Evolutionary conservation across 345 rosid genomes (phyloP).

Genomic region (Salix udensis): DNA sequence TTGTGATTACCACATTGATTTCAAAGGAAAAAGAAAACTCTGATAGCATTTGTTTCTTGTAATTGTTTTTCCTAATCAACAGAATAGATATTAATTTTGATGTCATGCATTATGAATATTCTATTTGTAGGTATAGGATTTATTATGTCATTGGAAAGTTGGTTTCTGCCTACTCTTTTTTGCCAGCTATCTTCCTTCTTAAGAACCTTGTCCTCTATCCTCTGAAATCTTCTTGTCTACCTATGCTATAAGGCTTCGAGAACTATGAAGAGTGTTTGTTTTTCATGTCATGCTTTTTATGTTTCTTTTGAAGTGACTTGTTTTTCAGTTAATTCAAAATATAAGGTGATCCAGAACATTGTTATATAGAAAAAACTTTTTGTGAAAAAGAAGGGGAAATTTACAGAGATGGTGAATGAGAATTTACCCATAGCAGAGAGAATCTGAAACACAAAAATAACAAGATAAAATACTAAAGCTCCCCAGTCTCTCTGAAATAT

Average conservation of each 20-base stretch:
- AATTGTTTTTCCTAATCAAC: background rate
- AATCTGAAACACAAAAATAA: background rate
- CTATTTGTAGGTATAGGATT: constrained; percentile 19
- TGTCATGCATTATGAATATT: constrained; percentile 16
- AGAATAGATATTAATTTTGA: constrained; percentile 4
- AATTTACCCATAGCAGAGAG: background rate
- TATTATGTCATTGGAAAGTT: constrained; percentile 21
- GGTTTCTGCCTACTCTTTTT: constrained; percentile 19
- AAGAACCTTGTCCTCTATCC: background rate
- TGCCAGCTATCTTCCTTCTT: constrained; percentile 13
- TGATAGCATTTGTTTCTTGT: background rate
- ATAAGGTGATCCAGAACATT: background rate
- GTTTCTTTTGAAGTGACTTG: too few species aligned
- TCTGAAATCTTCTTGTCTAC: constrained; percentile 5
- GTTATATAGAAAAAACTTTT: background rate
- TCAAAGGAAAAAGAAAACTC: background rate
- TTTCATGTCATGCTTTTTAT: background rate
- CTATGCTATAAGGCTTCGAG: background rate
- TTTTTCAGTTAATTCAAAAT: background rate
- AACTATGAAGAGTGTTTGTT: background rate
- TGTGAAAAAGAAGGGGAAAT: background rate
- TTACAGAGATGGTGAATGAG: background rate
- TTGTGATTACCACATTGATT: background rate
- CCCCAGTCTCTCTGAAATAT: background rate
- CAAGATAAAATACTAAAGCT: background rate